phyloP scores from a whole-genome alignment of 2,329 filamentous ascomycete genomes.

The Zymoseptoria passerinii region DNA sequence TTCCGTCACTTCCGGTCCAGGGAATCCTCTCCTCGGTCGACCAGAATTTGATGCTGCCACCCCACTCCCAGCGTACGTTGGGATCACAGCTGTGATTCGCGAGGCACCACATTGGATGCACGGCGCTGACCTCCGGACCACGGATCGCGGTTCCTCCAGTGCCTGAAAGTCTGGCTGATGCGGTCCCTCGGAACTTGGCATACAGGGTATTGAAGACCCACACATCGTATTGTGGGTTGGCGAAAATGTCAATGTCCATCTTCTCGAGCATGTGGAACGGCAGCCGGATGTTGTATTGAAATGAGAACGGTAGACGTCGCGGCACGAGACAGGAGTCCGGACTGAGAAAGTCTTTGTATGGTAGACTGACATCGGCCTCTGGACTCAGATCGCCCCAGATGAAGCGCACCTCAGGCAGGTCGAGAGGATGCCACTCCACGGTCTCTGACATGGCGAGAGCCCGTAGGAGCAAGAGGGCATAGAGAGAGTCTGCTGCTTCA shows the following conservation, averaged over 20 bases:
- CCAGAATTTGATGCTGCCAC: constrained; percentile 65
- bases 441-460: constrained; percentile 54
- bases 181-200: constrained; percentile 86
- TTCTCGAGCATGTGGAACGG: constrained; percentile 73
- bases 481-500: constrained; percentile 52
- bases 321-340: constrained; percentile 24
- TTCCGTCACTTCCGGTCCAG: constrained; percentile 32
- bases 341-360: constrained; percentile 9
- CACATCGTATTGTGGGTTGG: constrained; percentile 52
- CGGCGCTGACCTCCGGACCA: constrained; percentile 81
- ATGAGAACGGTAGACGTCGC: constrained; percentile 67
- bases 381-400: constrained; percentile 55
- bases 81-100: constrained; percentile 96
- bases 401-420: constrained; percentile 53
- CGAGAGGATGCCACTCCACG: constrained; percentile 50
- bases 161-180: constrained; percentile 68
- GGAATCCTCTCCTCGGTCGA: constrained; percentile 51
- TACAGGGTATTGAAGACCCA: constrained; percentile 90
- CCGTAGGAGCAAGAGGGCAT: constrained; percentile 51
- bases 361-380: background rate
- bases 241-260: constrained; percentile 74
- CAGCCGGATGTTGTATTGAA: constrained; percentile 63
- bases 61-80: constrained; percentile 92
- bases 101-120: constrained; percentile 92
- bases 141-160: constrained; percentile 51